Evolutionary conservation across 108 stramenopile genomes (phyloP).

Genomic region (Poteriospumella lacustris): DNA sequence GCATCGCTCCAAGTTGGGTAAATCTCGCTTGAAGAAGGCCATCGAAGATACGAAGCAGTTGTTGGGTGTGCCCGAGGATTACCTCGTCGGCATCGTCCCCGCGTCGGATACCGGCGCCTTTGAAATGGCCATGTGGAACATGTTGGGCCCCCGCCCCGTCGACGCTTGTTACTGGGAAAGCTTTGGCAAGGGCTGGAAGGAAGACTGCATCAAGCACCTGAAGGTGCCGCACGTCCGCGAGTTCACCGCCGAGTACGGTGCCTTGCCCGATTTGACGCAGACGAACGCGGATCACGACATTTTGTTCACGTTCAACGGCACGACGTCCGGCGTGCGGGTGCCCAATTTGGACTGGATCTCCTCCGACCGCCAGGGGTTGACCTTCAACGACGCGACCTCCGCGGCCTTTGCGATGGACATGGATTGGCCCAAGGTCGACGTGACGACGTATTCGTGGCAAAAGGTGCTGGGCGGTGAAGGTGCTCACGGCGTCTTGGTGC

Average conservation of each 20-base stretch:
- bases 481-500: conserved; percentile 92
- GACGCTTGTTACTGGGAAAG: conserved; percentile 97
- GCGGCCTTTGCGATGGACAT: conserved; percentile 99
- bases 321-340: conserved; percentile 94
- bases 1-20: conserved; percentile 95
- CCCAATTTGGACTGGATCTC: conserved; percentile 81
- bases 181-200: conserved; percentile 96
- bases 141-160: conserved; percentile 84
- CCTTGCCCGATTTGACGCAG: conserved; percentile 80
- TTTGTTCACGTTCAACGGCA: conserved; percentile 98
- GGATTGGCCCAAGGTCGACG: conserved; percentile 95
- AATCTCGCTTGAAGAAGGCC: conserved; percentile 82
- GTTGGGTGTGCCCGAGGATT: conserved; percentile 84
- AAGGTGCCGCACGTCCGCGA: conserved; percentile 74
- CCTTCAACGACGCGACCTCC: conserved; percentile 94
- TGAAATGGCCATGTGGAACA: conserved; percentile 99
- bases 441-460: conserved; percentile 99
- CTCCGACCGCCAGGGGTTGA: conserved; percentile 81
- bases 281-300: conserved; percentile 85
- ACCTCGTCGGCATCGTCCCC: conserved; percentile 89
- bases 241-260: conserved; percentile 85
- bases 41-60: conserved; percentile 91
- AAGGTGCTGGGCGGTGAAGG: conserved; percentile 99
- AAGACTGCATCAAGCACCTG: conserved; percentile 81
- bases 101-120: conserved; percentile 98